Percentiles rank a stretch among this genome's conserved stretches.
Evolutionary conservation across 2,329 filamentous ascomycete genomes (phyloP).

Genomic region (Endocalyx cinctus): DNA sequence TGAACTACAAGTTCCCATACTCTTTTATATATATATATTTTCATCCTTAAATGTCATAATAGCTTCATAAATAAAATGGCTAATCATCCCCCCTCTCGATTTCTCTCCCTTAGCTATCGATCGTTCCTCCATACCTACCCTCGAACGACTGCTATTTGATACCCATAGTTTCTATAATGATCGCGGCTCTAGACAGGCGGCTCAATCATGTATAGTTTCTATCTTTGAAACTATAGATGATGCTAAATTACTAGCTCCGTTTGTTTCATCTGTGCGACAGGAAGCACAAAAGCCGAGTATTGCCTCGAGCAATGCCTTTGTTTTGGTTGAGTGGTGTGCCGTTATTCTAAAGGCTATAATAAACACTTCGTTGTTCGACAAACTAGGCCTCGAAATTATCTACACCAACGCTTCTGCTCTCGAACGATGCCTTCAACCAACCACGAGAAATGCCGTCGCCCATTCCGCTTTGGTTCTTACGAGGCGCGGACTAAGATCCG

Average conservation of each 20-base stretch:
- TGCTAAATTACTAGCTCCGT: constrained; percentile 53
- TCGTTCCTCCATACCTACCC: constrained; percentile 41
- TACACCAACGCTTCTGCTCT: constrained; percentile 66
- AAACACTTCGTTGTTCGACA: constrained; percentile 57
- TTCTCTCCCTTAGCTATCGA: constrained; percentile 36
- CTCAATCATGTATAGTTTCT: constrained; percentile 71
- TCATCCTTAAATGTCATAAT: no score
- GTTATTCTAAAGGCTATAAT: constrained; percentile 69
- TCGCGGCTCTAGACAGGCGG: constrained; percentile 75
- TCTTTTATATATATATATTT: no score
- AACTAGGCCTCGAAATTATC: constrained; percentile 62
- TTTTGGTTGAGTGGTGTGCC: constrained; percentile 86
- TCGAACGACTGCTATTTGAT: constrained; percentile 74
- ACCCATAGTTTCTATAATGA: constrained; percentile 88
- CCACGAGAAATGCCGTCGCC: constrained; percentile 59
- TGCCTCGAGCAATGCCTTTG: constrained; percentile 76
- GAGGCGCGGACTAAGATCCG: constrained; percentile 71
- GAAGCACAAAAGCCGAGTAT: constrained; percentile 76
- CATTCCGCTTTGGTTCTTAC: constrained; percentile 73
- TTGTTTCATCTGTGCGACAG: constrained; percentile 62
- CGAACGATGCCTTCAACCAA: constrained; percentile 70
- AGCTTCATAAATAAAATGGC: no score
- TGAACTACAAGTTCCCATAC: no score
- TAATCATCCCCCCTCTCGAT: neutral
- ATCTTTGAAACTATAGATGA: constrained; percentile 58